Base-by-base conservation (phyloP, 208 protist species). In the Leishmania aethiopica region DNA sequence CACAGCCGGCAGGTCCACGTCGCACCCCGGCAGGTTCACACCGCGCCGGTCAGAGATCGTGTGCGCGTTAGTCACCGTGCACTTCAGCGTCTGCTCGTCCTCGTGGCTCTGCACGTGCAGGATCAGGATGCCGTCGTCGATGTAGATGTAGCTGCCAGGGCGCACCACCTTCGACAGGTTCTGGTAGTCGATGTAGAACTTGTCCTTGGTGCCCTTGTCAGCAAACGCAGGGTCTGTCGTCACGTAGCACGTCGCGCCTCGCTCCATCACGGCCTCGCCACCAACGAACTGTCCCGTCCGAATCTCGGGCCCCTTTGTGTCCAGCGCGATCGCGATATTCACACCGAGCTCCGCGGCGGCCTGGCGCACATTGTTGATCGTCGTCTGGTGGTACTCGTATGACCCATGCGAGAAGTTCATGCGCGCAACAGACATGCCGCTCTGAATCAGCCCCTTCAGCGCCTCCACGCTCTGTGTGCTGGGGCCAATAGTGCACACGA, bases 361-460 rank as follows among this genome's bases (percentile, higher is more conserved):
- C 78, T 94, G 76, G 76, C 98, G 96, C 67, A 99, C 88, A 84
- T 99, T 99, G 82, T 96, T 91, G 83, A 99, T 98, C 13, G 98
- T 98, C 60, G 79, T 84, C 70, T 90, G 92, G 90, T 99, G 99
- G 88, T 97, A 99, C 91, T 99, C 98, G 84, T 99, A 93, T 55
- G 89, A 94, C 62, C 99, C 99, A 86, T 99, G 99, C 55, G 98
- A 99, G 86, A 99, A 99, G 93, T 99, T 99, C 90, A 99, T 96
- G 79, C 99, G 93, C 28, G 97, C 96, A 37, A 99, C 93, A 80
- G 99, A 99, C 95, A 99, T 98, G 80, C 99, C 99, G 73, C 95
- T 98, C 79, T 96, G 83, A 75, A 99, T 97, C 49, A 99, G 89
- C 67, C 91, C 89, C 69, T 94, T 95, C 69, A 99, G 90, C 17